Base-by-base conservation (phyloP, 139 green algal species). In the Mesotaenium endlicherianum region DNA sequence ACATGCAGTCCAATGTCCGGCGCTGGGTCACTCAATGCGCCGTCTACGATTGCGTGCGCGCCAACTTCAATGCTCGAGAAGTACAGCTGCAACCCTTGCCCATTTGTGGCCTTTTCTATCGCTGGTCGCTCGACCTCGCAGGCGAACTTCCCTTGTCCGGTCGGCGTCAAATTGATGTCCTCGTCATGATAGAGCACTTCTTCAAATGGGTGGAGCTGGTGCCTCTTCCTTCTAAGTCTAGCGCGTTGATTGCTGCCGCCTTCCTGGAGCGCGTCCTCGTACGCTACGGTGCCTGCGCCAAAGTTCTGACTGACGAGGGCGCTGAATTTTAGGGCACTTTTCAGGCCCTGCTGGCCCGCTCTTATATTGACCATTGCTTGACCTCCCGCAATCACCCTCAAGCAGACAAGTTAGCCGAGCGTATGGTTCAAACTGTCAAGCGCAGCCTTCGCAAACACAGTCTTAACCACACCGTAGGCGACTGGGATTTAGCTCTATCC, bases 271-370 rank as follows among this genome's bases (percentile, higher is more conserved):
- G 85, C 44, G 71, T 88, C 2, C 20, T 91, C 0, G 14, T 20
- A 0, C 26, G 74, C 0, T 88, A 81, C 70, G 58, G 68, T 0
- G 58, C 84, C 0, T 70, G 47, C 0, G 88, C 85, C n/a, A 74
- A 89, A 41, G 87, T 91, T 2, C 5, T 88, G 1, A 91, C 59
- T 4, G 85, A 91, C 47, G 1, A 43, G 4, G 88, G 85, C 16
- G 59, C 72, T n/a, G 77, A 89, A 20, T 78, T 78, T 1, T 11
- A 36, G 38, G 70, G 70, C 3, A 2, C 38, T 14, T 78, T 78
- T 78, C 26, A 59, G 42, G 5, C 8, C 0, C 17, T 78, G n/a
- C 40, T 78, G 20, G 40, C 47, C 1, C 36, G 39, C 0, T 60
- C 34, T 5, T 68, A 77, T 30, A 85, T 90, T 34, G 44, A 79